phyloP scores from a whole-genome alignment of 2,329 filamentous ascomycete genomes.

The Camillea tinctor region DNA sequence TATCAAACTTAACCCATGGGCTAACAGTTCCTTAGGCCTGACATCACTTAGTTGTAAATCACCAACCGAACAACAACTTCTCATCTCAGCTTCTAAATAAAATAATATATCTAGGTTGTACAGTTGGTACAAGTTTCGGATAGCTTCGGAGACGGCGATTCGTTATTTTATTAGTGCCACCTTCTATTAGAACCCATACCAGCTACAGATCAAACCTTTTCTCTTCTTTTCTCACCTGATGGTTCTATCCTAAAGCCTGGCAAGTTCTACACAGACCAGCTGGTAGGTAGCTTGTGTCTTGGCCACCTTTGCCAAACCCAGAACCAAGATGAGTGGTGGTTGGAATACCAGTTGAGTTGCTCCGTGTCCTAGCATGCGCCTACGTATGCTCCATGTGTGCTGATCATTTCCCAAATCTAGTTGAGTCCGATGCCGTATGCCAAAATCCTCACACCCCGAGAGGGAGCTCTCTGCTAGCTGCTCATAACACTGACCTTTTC shows the following conservation, averaged over 20 bases:
- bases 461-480: constrained; percentile 15
- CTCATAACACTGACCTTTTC: constrained; percentile 25
- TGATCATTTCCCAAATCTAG: constrained; percentile 36
- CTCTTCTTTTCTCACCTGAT: too few species aligned
- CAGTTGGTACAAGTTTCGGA: background rate
- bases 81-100: too few species aligned
- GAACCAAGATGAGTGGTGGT: constrained; percentile 65
- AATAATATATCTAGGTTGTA: too few species aligned
- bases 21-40: too few species aligned
- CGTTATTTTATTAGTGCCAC: background rate
- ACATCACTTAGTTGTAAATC: too few species aligned
- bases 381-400: constrained; percentile 8
- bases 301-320: constrained; percentile 16
- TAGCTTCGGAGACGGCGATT: background rate
- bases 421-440: constrained; percentile 90
- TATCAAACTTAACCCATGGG: too few species aligned
- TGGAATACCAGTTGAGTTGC: constrained; percentile 81
- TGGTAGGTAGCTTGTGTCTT: constrained; percentile 9
- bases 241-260: too few species aligned
- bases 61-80: too few species aligned
- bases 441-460: constrained; percentile 12
- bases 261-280: too few species aligned
- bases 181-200: background rate
- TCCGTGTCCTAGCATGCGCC: background rate
- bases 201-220: background rate